These are phyloP conservation scores for Chondrostereum purpureum DNA, from an alignment of 1,284 basidiomycete genomes.

Conservation along the genomic window DNA sequence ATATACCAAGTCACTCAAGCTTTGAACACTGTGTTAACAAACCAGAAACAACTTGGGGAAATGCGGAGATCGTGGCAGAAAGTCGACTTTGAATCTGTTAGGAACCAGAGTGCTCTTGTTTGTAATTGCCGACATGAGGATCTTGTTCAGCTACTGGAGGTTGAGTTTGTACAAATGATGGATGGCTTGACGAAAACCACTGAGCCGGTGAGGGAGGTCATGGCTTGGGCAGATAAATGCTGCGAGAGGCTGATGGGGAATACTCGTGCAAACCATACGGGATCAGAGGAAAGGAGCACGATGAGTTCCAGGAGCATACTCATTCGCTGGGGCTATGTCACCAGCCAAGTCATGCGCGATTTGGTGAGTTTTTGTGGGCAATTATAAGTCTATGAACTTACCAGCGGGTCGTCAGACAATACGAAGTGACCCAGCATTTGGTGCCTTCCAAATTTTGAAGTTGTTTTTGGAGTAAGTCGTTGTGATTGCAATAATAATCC, in stretches of 20 bases:
- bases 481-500: conserved; percentile 15
- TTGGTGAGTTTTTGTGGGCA: conserved; percentile 43
- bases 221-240: conserved; percentile 85
- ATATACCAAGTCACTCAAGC: conserved; percentile 88
- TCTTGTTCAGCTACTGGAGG: conserved; percentile 74
- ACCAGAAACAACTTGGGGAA: conserved; percentile 75
- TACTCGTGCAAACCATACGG: conserved; percentile 40
- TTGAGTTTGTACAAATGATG: conserved; percentile 75
- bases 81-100: conserved; percentile 83
- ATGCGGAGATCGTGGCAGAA: conserved; percentile 84
- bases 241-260: conserved; percentile 76
- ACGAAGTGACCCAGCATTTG: conserved; percentile 82
- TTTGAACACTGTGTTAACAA: conserved; percentile 76
- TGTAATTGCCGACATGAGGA: conserved; percentile 89
- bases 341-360: conserved; percentile 84
- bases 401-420: conserved; percentile 52
- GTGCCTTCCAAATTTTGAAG: conserved; percentile 86
- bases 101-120: conserved; percentile 84
- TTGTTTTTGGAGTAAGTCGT: conserved; percentile 76
- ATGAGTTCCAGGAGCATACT: conserved; percentile 81
- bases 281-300: conserved; percentile 64
- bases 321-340: conserved; percentile 87
- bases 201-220: conserved; percentile 81
- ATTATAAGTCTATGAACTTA: conserved; percentile 9
- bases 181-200: conserved; percentile 64